phyloP scores from a whole-genome alignment of 192 early-diverging fungal species.

The Coemansia sp. region DNA sequence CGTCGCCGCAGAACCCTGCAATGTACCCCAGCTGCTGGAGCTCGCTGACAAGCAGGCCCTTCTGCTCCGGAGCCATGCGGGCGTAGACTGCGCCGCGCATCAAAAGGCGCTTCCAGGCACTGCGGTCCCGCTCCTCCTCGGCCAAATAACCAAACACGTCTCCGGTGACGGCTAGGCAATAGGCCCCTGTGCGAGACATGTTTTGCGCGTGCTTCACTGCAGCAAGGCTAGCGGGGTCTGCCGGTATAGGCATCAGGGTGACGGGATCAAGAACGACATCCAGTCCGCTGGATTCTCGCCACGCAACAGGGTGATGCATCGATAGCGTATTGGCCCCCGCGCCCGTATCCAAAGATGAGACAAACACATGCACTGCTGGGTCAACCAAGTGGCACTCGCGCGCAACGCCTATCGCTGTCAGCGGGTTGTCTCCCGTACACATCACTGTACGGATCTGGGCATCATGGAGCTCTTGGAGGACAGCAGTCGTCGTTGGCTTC shows the following conservation, averaged over 20 bases:
- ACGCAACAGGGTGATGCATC: slow-evolving; percentile 6
- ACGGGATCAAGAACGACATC: slow-evolving; percentile 46
- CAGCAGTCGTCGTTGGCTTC: slow-evolving; percentile 70
- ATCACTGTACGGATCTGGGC: slow-evolving; percentile 88
- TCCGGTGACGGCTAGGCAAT: slow-evolving; percentile 87
- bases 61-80: slow-evolving; percentile 98
- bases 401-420: slow-evolving; percentile 92
- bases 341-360: slow-evolving; percentile 1
- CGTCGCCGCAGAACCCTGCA: slow-evolving; percentile 96
- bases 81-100: slow-evolving; percentile 88
- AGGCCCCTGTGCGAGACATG: slow-evolving; percentile 43
- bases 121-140: slow-evolving; percentile 46
- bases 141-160: slow-evolving; percentile 69
- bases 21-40: slow-evolving; percentile 85
- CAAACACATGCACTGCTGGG: slow-evolving; percentile 63
- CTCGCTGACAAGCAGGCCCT: slow-evolving; percentile 78
- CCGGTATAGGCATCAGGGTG: slow-evolving; percentile 24
- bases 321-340: not conserved
- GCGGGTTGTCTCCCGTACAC: slow-evolving; percentile 97
- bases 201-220: slow-evolving; percentile 7
- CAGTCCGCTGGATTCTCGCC: slow-evolving; percentile 53
- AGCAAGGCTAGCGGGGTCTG: not conserved
- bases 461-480: slow-evolving; percentile 66
- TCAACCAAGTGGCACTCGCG: slow-evolving; percentile 84
- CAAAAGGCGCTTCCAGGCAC: slow-evolving; percentile 65